Evolutionary conservation across 768 basidiomycete species (phyloP).

Genomic region (Imleria badia): DNA sequence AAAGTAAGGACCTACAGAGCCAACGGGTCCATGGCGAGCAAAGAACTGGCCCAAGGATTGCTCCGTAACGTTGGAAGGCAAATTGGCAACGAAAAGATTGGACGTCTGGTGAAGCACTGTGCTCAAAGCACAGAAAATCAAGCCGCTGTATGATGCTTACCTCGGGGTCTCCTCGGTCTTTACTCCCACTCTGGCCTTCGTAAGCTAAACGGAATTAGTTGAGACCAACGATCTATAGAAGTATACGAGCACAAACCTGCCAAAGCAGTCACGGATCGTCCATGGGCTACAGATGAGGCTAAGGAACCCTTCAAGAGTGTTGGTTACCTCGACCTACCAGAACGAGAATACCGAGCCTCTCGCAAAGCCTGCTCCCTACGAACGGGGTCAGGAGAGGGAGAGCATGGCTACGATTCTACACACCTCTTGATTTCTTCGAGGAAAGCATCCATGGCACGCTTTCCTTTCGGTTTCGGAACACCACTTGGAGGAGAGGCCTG

Average conservation of each 20-base stretch:
- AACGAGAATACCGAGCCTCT: conserved; percentile 78
- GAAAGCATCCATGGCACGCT: conserved; percentile 94
- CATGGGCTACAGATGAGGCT: conserved; percentile 42
- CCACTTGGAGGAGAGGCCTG: conserved; percentile 58
- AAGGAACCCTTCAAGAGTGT: not conserved
- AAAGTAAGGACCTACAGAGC: conserved; percentile 56
- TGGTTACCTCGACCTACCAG: conserved; percentile 42
- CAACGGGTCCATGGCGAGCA: conserved; percentile 89
- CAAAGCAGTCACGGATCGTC: conserved; percentile 85
- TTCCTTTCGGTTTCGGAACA: conserved; percentile 81
- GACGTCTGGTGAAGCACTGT: conserved; percentile 60
- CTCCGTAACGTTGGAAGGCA: conserved; percentile 86
- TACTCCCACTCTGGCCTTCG: conserved; percentile 87
- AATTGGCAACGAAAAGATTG: conserved; percentile 93
- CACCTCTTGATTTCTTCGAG: conserved; percentile 95
- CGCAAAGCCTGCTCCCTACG: conserved; percentile 90
- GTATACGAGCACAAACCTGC: conserved; percentile 56
- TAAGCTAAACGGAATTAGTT: conserved; percentile 52
- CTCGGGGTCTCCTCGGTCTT: conserved; percentile 85
- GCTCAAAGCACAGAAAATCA: not conserved
- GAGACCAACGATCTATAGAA: not conserved
- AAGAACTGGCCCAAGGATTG: conserved; percentile 86
- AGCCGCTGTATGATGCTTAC: conserved; percentile 39
- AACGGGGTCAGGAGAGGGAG: not conserved
- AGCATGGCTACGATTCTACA: conserved; percentile 8